Evolutionary conservation across 2,329 filamentous ascomycete species (phyloP).

Genomic region (Ceratocystis lukuohia): DNA sequence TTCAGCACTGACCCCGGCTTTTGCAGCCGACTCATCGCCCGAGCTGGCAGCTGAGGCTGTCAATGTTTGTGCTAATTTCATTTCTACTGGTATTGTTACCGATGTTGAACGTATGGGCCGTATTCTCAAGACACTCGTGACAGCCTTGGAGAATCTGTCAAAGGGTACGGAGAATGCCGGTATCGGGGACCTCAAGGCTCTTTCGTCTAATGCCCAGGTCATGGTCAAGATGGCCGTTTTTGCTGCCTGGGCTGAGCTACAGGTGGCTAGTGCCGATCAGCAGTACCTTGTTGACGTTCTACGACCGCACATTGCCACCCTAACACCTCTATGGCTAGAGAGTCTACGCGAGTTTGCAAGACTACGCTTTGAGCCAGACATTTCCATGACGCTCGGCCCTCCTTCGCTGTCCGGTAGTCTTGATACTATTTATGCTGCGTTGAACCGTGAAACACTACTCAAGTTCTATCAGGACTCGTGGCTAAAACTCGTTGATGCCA

Average conservation of each 20-base stretch:
- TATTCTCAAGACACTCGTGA: constrained; percentile 84
- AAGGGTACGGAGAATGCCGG: constrained; percentile 40
- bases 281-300: constrained; percentile 78
- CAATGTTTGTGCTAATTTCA: constrained; percentile 95
- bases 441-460: constrained; percentile 86
- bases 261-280: constrained; percentile 88
- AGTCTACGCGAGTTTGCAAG: constrained; percentile 88
- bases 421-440: constrained; percentile 84
- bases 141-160: constrained; percentile 83
- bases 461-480: constrained; percentile 96
- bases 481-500: constrained; percentile 92
- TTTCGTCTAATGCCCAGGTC: constrained; percentile 90
- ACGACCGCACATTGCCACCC: constrained; percentile 73
- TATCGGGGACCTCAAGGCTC: constrained; percentile 82
- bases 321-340: constrained; percentile 88
- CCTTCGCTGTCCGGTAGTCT: constrained; percentile 71
- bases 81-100: constrained; percentile 91
- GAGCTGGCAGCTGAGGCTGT: constrained; percentile 92
- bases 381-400: constrained; percentile 76
- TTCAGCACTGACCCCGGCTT: constrained; percentile 88
- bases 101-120: constrained; percentile 98
- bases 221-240: constrained; percentile 99
- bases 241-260: constrained; percentile 91
- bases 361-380: constrained; percentile 89
- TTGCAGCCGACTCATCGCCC: constrained; percentile 87